Evolutionary conservation across 495 filamentous ascomycete genomes (phyloP), one percentile per base, ranked within the genome.

Genomic region (Talaromyces nanjingensis): DNA sequence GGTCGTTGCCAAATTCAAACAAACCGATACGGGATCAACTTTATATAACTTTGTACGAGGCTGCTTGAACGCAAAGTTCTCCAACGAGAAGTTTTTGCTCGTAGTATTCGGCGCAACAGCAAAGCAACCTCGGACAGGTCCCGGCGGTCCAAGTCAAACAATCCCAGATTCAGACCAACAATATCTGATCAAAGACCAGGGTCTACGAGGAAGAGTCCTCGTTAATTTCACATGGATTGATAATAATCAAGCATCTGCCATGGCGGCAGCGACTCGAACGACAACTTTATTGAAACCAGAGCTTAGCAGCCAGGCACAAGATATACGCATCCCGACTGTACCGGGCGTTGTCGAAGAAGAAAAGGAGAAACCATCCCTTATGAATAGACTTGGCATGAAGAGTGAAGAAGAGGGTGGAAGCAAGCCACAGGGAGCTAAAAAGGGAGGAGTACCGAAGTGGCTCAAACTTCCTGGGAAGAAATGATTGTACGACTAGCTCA

Each of bases 161-260:
- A 75, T 86, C 22, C 77, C 85, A 22, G 70, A 83, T 14, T 74
- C 77, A 1, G 74, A 78, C 12, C 74, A 79, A 62, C 77, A 74
- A 53, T 82, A 76, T n/a, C 72, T 98, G 37, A 90, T 97, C 63
- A 79, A 83, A 60, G 86, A 89, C 62, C 81, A 96, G 59, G 80
- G 86, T 4, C 81, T 97, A 65, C 80, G 76, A 57, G 85, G 87
- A 3, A 79, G 84, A 11, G 87, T 91, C 31, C 74, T 96, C 24
- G 79, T 98, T 33, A 92, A 90, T 61, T 86, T 97, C 47, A 70
- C 84, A 22, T 97, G 92, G 92, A 83, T 86, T 52, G 83, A 88
- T 27, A 79, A 79, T 63, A 78, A 76, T 62, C 76, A 71, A 61
- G 74, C 80, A n/a, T 73, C 75, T 76, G 66, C 68, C 61, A 72